phyloP scores from a whole-genome alignment of 2,329 filamentous ascomycete species.

The Phoma sp. region DNA sequence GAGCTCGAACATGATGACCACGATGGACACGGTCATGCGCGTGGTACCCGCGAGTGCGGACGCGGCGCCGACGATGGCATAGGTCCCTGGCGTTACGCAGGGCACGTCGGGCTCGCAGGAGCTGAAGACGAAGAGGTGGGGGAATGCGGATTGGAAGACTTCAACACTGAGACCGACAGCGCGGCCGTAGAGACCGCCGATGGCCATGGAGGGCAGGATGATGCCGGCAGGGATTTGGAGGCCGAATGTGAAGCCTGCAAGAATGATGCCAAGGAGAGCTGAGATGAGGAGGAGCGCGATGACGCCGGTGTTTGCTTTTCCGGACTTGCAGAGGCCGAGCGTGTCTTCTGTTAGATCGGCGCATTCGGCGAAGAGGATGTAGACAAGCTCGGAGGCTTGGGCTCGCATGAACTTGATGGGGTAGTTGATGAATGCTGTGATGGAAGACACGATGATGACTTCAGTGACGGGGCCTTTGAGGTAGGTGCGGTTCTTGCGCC shows the following conservation, averaged over 20 bases:
- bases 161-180: conserved; percentile 89
- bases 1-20: conserved; percentile 99
- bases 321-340: conserved; percentile 88
- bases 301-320: conserved; percentile 80
- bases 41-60: conserved; percentile 94
- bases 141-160: conserved; percentile 82
- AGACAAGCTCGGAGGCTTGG: conserved; percentile 89
- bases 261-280: conserved; percentile 80
- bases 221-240: conserved; percentile 95
- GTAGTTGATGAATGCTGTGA: conserved; percentile 91
- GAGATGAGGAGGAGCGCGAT: conserved; percentile 85
- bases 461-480: conserved; percentile 76
- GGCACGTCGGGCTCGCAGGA: conserved; percentile 84
- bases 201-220: conserved; percentile 93
- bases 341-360: conserved; percentile 81
- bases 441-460: conserved; percentile 77
- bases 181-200: conserved; percentile 88
- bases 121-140: conserved; percentile 77
- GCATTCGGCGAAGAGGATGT: conserved; percentile 91
- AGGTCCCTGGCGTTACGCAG: conserved; percentile 93
- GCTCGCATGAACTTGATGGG: conserved; percentile 96
- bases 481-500: conserved; percentile 75
- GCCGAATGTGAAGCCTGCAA: conserved; percentile 89
- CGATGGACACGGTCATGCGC: conserved; percentile 95
- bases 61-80: conserved; percentile 94